Evolutionary conservation across 306 rosid species (phyloP), one percentile per base, ranked within the genome.

Genomic region (Hippophae tibetana): DNA sequence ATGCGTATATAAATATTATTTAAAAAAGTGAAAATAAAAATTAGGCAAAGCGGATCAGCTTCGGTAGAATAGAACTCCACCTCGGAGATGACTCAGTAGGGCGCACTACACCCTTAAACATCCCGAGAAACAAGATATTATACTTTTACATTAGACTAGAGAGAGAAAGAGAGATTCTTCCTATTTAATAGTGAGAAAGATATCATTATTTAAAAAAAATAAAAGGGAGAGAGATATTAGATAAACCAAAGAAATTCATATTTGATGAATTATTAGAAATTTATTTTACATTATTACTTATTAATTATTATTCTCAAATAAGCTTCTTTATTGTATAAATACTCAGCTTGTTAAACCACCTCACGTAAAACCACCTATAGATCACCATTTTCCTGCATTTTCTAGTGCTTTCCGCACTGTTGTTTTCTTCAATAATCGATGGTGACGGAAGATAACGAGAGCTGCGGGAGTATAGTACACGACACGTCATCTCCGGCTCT

Each of bases 391-490:
- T 61, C 55, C 12, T 43, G 64, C 18, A 47, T 47, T 13, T 60
- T 71, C 26, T 50, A 54, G 43, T 54, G 13, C 18, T n/a, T 61
- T 10, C 42, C 10, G 40, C 11, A 11, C 27, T 45, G 31, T 46
- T 27, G 42, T 47, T 45, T 38, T 43, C 13, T 13, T 47, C 56
- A 9, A 48, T 46, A 23, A 50, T 67, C 71, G 61, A 81, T 81
- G 87, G 86, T 74, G 69, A 82, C 61, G 83, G 89, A 82, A 50
- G 89, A 78, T 23, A 79, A 82, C 82, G 89, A 86, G 71, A 84
- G 87, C 80, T 74, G 83, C 60, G 79, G 84, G 52, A 84, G 84
- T 72, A 80, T 86, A 66, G 75, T 69, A 26, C 73, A 68, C 64
- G 73, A 58, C 53, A 64, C 54, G 38, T 70, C 81, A 26, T 54